A percentile compares a stretch with the other conserved stretches of the same genome.
Conservation (phyloP, 2,329 filamentous ascomycete genomes). For the Trichoderma pleuroti region DNA sequence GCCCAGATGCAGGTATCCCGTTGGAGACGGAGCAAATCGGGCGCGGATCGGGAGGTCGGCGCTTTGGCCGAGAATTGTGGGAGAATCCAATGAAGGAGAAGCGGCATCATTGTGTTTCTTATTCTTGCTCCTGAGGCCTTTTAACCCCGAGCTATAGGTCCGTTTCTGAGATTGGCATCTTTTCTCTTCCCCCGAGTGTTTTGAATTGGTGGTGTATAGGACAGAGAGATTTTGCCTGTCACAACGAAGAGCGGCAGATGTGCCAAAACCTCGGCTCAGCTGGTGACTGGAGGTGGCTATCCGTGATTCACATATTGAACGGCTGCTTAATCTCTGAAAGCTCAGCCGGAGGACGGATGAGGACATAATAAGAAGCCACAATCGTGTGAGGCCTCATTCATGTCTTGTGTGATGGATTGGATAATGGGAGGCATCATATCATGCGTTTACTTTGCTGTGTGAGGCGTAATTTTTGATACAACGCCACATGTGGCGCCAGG, state of each 20-base stretch:
- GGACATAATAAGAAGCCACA: slow-evolving; percentile 17
- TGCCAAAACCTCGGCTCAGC: background rate
- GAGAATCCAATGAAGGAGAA: slow-evolving; percentile 17
- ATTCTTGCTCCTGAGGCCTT: slow-evolving; percentile 22
- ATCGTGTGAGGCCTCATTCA: background rate
- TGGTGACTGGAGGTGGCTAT: background rate
- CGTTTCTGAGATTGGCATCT: background rate
- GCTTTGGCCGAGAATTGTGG: slow-evolving; percentile 39
- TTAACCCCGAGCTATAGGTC: slow-evolving; percentile 19
- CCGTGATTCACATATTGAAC: slow-evolving; percentile 9
- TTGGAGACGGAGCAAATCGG: slow-evolving; percentile 93
- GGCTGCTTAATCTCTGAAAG: background rate
- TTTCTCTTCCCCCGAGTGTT: background rate
- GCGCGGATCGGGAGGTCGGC: slow-evolving; percentile 55
- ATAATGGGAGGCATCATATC: background rate
- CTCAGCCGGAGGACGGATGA: slow-evolving; percentile 10
- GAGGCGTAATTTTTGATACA: background rate
- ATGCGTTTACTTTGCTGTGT: background rate
- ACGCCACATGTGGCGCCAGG: slow-evolving; percentile 10
- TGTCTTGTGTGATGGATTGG: background rate
- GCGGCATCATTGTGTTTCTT: slow-evolving; percentile 24
- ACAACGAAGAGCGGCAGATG: background rate
- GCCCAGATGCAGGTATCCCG: slow-evolving; percentile 87
- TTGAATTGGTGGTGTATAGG: background rate
- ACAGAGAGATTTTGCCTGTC: background rate